Evolutionary conservation across 1,284 basidiomycete species (phyloP).

Genomic region (Laetiporus sulphureus): DNA sequence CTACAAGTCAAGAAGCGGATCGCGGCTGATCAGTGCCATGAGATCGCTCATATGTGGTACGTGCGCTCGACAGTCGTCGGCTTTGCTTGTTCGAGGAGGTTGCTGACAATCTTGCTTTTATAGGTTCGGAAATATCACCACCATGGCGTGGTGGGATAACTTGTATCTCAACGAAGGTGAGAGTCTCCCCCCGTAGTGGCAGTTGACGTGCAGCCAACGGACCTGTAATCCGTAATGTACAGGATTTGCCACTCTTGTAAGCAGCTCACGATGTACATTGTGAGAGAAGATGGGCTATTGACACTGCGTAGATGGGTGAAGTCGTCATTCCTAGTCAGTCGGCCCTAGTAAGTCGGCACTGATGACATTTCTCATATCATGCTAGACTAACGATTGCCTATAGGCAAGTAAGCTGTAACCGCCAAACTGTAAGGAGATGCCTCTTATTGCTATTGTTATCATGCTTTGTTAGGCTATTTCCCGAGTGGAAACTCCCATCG

Average conservation of each 20-base stretch:
- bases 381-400: no score
- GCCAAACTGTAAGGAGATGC: not conserved
- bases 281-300: not conserved
- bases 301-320: constrained; percentile 70
- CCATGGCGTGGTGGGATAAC: constrained; percentile 94
- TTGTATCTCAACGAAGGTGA: constrained; percentile 79
- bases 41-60: constrained; percentile 81
- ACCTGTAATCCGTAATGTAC: constrained; percentile 12
- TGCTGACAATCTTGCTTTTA: not conserved
- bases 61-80: no score
- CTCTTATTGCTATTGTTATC: constrained; percentile 16
- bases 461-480: constrained; percentile 48
- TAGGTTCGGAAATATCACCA: constrained; percentile 87
- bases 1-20: constrained; percentile 77
- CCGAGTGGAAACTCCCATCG: constrained; percentile 72
- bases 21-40: constrained; percentile 79
- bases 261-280: not conserved
- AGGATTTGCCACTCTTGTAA: constrained; percentile 82
- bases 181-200: not conserved
- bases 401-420: not conserved
- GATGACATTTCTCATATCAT: no score
- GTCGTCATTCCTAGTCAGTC: constrained; percentile 79
- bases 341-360: no score
- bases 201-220: constrained; percentile 15
- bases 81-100: not conserved